These are phyloP conservation scores for Wallacemonas sp. DNA, from an alignment of 208 protist genomes.

Conservation along the genomic window DNA sequence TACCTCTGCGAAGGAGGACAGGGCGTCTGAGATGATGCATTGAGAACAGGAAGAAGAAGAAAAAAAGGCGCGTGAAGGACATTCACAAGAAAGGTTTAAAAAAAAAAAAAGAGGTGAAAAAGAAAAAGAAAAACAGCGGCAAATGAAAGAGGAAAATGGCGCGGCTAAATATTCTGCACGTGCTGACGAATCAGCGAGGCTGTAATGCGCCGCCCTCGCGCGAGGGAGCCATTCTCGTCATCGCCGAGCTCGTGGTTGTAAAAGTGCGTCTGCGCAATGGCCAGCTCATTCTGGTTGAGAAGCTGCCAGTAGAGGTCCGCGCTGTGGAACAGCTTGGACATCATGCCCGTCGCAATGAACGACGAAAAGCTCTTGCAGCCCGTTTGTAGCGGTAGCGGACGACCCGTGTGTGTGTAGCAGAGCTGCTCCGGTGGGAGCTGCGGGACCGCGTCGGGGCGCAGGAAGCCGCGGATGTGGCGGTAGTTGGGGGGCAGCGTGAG, in stretches of 20 bases:
- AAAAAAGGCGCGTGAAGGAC: background rate
- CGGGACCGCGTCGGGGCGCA: conserved; percentile 56
- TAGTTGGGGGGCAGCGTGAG: conserved; percentile 49
- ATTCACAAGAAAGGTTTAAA: background rate
- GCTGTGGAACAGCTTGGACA: conserved; percentile 62
- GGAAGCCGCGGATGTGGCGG: conserved; percentile 56
- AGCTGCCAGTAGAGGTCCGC: conserved; percentile 53
- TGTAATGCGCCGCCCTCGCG: conserved; percentile 1
- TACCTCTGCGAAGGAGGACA: too few species aligned
- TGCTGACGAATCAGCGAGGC: conserved; percentile 7
- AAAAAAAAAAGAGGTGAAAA: conserved; percentile 12
- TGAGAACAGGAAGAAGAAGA: background rate
- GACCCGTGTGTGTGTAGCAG: conserved; percentile 54
- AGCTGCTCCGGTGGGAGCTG: conserved; percentile 49
- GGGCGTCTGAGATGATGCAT: too few species aligned
- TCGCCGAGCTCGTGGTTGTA: conserved; percentile 19
- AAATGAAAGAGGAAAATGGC: conserved; percentile 16
- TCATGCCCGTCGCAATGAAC: conserved; percentile 60
- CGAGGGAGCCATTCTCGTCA: conserved; percentile 12
- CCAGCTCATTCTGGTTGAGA: conserved; percentile 37
- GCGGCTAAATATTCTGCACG: conserved; percentile 1
- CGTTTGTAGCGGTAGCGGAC: conserved; percentile 59
- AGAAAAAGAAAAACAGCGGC: conserved; percentile 16
- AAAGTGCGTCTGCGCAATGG: conserved; percentile 55
- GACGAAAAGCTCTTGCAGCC: conserved; percentile 46